Conservation (phyloP, 2,329 filamentous ascomycete genomes). For the Fonsecaea monophora region DNA sequence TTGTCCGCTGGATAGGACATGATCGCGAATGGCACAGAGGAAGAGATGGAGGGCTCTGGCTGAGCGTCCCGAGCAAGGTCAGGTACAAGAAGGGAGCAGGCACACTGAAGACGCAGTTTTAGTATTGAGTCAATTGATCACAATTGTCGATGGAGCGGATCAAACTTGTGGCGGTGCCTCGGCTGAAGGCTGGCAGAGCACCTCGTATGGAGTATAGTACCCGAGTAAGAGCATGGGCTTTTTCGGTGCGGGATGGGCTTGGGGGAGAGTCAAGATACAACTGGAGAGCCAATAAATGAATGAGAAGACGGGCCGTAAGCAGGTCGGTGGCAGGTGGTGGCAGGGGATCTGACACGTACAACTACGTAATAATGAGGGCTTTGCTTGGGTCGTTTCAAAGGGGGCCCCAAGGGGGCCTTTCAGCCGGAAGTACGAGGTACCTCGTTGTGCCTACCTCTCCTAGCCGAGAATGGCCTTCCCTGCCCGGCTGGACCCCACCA, state of each 20-base stretch:
- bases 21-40: constrained; percentile 26
- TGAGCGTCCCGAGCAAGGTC: constrained; percentile 17
- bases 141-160: constrained; percentile 19
- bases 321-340: neutral
- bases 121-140: constrained; percentile 26
- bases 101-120: constrained; percentile 15
- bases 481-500: constrained; percentile 20
- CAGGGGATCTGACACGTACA: neutral
- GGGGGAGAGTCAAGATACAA: neutral
- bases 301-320: neutral
- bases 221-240: neutral
- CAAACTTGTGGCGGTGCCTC: constrained; percentile 31
- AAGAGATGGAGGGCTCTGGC: constrained; percentile 12
- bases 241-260: neutral
- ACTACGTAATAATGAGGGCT: constrained; percentile 9
- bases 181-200: constrained; percentile 21
- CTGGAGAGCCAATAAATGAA: neutral
- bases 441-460: constrained; percentile 2
- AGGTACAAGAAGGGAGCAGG: constrained; percentile 9
- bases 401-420: neutral
- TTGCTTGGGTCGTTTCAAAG: constrained; percentile 1
- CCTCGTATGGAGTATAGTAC: neutral
- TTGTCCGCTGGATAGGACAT: constrained; percentile 29
- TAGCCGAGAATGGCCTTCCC: constrained; percentile 20
- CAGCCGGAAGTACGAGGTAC: neutral